Evolutionary conservation across 23 red algal species (phyloP), one percentile per base, ranked within the genome.

Genomic region (Gracilaria caudata): DNA sequence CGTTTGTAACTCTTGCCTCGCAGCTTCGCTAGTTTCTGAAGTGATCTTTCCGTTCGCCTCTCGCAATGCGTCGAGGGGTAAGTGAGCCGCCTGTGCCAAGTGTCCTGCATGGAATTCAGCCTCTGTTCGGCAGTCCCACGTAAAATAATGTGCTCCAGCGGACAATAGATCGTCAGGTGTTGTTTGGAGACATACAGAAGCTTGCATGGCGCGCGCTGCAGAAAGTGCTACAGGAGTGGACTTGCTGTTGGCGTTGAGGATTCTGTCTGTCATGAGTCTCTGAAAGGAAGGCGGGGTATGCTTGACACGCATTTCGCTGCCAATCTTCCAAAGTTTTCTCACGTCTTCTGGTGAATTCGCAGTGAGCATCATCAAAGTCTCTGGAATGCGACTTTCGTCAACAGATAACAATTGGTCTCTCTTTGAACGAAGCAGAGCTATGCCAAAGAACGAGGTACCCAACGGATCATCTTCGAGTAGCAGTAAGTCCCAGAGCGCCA

Each of bases 401-500:
- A 84, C 57, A 24, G 60, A 81, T 39, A 95, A 80, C 26, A 99
- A 17, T 25, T 71, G 46, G 11, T 95, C 76, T 33, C 92, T 74
- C 51, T 94, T 92, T 1, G 79, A 86, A 40, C 87, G 73, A 47
- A 99, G 63, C 29, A 95, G 25, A n/a, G 91, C 97, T 46, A 99
- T 73, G 0, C 76, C 97, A 73, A 99, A 95, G 80, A 96, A 99
- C 49, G 89, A 84, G 3, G 87, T 86, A 34, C 90, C 78, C 26
- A 99, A 64, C 2, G 91, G 88, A 81, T 99, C 86, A 77, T 92
- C 97, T 40, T 91, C 91, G 24, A 99, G 89, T 44, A 99, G 33
- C 38, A 99, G 77, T 43, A 91, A 73, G 53, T 99, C 97, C 93
- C 94, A 99, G 33, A 99, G 78, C 47, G 84, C 93, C 43, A 96